Percentiles rank a stretch among this genome's conserved stretches.
phyloP scores from a whole-genome alignment of 805 yeast genomes.

The Pichia gijzeniarum region DNA sequence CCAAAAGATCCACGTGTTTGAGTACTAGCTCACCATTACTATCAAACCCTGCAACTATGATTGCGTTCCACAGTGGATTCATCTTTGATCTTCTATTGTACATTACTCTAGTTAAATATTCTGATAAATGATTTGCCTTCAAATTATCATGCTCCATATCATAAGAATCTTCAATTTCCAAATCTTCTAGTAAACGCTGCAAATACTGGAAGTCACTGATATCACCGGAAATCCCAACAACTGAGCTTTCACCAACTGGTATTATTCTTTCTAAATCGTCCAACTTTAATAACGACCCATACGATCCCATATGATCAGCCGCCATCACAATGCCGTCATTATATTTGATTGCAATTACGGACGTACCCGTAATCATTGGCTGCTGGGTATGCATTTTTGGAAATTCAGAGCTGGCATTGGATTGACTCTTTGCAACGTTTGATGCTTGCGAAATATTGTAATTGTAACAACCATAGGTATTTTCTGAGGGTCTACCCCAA shows the following conservation, averaged over 20 bases:
- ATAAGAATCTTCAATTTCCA: slow-evolving; percentile 73
- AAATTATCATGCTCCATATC: slow-evolving; percentile 61
- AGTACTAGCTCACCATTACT: slow-evolving; percentile 65
- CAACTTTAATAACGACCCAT: slow-evolving; percentile 88
- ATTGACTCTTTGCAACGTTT: slow-evolving; percentile 19
- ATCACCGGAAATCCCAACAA: slow-evolving; percentile 94
- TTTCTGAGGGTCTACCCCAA: slow-evolving; percentile 94
- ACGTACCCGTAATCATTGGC: slow-evolving; percentile 95
- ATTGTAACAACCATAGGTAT: slow-evolving; percentile 76
- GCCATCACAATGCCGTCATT: slow-evolving; percentile 89
- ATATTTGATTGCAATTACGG: slow-evolving; percentile 87
- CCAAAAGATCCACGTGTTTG: slow-evolving; percentile 83
- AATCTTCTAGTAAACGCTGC: slow-evolving; percentile 65
- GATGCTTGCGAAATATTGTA: slow-evolving; percentile 62
- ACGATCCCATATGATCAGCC: slow-evolving; percentile 89
- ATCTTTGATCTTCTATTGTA: slow-evolving; percentile 85
- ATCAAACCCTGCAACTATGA: slow-evolving; percentile 85
- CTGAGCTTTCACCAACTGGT: slow-evolving; percentile 76
- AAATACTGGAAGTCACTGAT: slow-evolving; percentile 87
- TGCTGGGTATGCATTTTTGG: slow-evolving; percentile 86
- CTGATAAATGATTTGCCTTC: slow-evolving; percentile 84
- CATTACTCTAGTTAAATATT: slow-evolving; percentile 76
- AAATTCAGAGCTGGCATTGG: slow-evolving; percentile 30
- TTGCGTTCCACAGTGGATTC: slow-evolving; percentile 95
- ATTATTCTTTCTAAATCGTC: slow-evolving; percentile 78